Evolutionary conservation across 2,329 filamentous ascomycete genomes (phyloP), one percentile per base, ranked within the genome.

Genomic region (Aspergillus hiratsukae): DNA sequence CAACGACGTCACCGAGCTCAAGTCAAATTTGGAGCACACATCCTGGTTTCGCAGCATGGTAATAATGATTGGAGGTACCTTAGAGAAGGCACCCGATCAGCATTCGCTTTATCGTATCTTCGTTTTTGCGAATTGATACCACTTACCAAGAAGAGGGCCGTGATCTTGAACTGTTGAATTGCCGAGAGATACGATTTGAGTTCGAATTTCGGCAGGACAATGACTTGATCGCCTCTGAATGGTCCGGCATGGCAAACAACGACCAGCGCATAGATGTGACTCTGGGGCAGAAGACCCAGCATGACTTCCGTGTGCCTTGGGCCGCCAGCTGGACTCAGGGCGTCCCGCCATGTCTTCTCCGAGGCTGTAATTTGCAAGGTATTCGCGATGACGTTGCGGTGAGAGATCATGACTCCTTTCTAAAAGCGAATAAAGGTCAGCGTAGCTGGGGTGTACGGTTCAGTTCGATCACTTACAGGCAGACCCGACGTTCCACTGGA

Each of bases 341-440:
- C 40, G 3, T 66, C 60, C 7, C 74, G 69, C 45, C 64, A 66
- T 0, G 69, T 64, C 31, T 74, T 69, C 46, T 87, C 84, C 58
- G 74, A 85, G 0, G 79, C 67, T 6, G 66, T 68, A 54, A 86
- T 79, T 69, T 91, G 88, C 49, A 91, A 66, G 0, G 85, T 81
- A 67, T 92, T 93, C 52, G 89, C 83, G 49, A 93, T 92, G 46
- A 92, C 86, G 61, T 93, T 93, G 40, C 76, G 76, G 69, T 93
- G 89, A 3, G 88, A 89, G 57, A 93, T 89, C 86, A 90, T 91
- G 53, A 92, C 89, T 48, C 88, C 89, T 87, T 91, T 91, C 84
- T 89, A 56, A 28, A 59, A 45, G 28, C 17, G 25, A n/a, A 17
- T 4, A 9, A 21, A 27, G 14, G 17, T 68, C 49, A 68, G 59